Conservation (phyloP, 192 early-diverging fungal species). For the Linnemannia schmuckeri region DNA sequence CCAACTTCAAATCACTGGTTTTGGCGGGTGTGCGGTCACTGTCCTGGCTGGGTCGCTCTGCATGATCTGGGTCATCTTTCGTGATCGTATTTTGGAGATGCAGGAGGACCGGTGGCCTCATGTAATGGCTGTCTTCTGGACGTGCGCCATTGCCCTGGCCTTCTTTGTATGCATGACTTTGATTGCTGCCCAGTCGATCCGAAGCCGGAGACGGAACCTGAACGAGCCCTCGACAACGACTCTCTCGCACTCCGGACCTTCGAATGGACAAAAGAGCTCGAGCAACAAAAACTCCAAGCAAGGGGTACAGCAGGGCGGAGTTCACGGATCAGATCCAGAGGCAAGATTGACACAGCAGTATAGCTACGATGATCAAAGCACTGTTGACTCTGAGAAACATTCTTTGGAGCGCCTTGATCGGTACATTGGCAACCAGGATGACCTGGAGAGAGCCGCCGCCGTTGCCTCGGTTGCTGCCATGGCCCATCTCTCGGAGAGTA, state of each 20-base stretch:
- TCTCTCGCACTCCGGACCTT: constrained; percentile 6
- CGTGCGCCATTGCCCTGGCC: constrained; percentile 40
- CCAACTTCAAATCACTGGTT: constrained; percentile 48
- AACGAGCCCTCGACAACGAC: constrained; percentile 37
- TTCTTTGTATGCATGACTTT: constrained; percentile 25
- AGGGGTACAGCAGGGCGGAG: not conserved
- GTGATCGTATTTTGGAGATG: constrained; percentile 27
- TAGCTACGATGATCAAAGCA: constrained; percentile 21
- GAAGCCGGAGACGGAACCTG: constrained; percentile 31
- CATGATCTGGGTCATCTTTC: constrained; percentile 41
- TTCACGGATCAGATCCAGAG: constrained; percentile 20
- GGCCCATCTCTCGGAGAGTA: constrained; percentile 14
- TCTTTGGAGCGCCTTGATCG: constrained; percentile 34
- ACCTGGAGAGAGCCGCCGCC: not conserved
- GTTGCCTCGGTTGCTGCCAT: constrained; percentile 25
- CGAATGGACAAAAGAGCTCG: constrained; percentile 20
- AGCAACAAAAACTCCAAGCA: constrained; percentile 3
- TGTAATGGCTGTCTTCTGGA: constrained; percentile 44
- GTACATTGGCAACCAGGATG: constrained; percentile 9
- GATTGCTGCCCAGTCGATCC: constrained; percentile 41
- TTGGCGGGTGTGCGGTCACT: constrained; percentile 42
- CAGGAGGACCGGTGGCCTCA: constrained; percentile 19
- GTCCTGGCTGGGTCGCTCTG: constrained; percentile 36
- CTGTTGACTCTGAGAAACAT: constrained; percentile 21
- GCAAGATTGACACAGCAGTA: constrained; percentile 26